Base-by-base conservation (phyloP, 1,284 basidiomycete species). In the Microbotryum lychnidis-dioicae region DNA sequence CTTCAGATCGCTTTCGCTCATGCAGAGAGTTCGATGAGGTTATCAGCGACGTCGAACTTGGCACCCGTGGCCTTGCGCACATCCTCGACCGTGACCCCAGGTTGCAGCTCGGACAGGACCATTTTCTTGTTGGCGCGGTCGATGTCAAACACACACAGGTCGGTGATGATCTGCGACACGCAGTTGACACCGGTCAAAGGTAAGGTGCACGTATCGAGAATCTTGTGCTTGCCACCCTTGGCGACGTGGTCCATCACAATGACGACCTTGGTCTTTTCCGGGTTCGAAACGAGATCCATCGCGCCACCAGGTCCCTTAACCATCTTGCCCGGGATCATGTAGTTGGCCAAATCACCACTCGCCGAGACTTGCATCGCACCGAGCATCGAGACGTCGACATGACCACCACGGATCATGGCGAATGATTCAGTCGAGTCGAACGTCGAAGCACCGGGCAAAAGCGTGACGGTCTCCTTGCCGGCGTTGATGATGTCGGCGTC, bases 401-500 rank as follows among this genome's bases (percentile, higher is more conserved):
- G 93, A 12, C 93, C 94, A 61, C 91, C 67, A 27, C 60, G 59
- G 49, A 65, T 69, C 68, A 67, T 67, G 6, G 58, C 57, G 73
- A 97, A 97, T 2, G 88, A 91, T 75, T 94, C 91, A 68, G 82
- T 82, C 2, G 90, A 91, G 76, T 93, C 93, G 73, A 97, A 97
- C 3, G 92, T 80, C 6, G 91, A 86, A 21, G 92, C 91, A 54
- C 94, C 93, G 50, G 93, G 91, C 25, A 96, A 79, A 8, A 97
- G 80, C 5, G 91, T 94, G 60, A 91, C 73, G 6, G 93, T 96
- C 77, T 97, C 92, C 76, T 97, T 97, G 47, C 93, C 93, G 52
- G 93, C 94, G 73, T 77, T 77, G 70, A 76, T 70, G 47, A 77
- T 73, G 68, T 77, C 76, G 2, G 73, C 68, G 62, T 96, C 91